Percentiles rank a stretch among this genome's conserved stretches.
Conservation (phyloP, 2,329 filamentous ascomycete species). For the Diaporthe sp. region DNA sequence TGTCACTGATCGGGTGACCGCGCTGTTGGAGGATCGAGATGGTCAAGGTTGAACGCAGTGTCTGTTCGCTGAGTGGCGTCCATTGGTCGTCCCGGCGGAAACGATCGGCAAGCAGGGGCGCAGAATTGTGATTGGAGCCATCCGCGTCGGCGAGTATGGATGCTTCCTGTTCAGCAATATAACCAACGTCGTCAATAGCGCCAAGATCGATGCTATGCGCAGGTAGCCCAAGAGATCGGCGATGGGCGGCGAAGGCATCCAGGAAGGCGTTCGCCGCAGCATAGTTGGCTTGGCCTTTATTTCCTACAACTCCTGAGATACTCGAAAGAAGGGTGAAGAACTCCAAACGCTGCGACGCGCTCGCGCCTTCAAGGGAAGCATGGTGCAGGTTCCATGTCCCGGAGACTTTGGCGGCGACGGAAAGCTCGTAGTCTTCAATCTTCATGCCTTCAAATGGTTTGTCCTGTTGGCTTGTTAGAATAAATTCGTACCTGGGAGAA, state of each 20-base stretch:
- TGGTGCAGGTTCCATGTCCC: constrained; percentile 55
- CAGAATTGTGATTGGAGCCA: too few species aligned
- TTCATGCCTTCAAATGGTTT: constrained; percentile 34
- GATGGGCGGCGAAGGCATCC: constrained; percentile 53
- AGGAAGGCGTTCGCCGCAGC: constrained; percentile 56
- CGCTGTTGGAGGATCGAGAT: too few species aligned
- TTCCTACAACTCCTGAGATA: constrained; percentile 51
- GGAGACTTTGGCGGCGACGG: constrained; percentile 50
- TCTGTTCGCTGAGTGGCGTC: too few species aligned
- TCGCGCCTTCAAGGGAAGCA: too few species aligned
- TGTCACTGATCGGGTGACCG: too few species aligned
- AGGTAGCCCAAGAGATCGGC: constrained; percentile 48
- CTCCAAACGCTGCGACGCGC: constrained; percentile 46
- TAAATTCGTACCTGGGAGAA: too few species aligned
- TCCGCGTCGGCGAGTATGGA: too few species aligned
- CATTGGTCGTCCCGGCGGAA: too few species aligned
- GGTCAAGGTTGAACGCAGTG: too few species aligned
- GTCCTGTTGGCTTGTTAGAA: not conserved
- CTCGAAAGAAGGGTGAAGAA: constrained; percentile 55
- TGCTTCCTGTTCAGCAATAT: constrained; percentile 45
- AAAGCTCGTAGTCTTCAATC: constrained; percentile 46
- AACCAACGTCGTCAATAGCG: constrained; percentile 50
- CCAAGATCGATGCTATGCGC: constrained; percentile 56
- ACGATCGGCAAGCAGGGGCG: too few species aligned
- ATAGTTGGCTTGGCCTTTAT: constrained; percentile 56